Evolutionary conservation across 352 stramenopile genomes (phyloP).

Genomic region (Poterioochromonas sp.): DNA sequence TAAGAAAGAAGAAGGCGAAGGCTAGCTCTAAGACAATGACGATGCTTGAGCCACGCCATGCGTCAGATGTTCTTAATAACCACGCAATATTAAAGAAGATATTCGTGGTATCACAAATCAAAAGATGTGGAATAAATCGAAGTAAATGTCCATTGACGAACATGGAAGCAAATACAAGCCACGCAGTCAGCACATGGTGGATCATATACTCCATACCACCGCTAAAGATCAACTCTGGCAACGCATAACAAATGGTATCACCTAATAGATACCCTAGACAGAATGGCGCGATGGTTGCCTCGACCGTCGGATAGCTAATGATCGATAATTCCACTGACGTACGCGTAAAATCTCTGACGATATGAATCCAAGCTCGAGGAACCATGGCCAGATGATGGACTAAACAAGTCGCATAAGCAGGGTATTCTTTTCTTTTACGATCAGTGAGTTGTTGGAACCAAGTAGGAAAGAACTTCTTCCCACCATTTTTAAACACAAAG

Average conservation of each 20-base stretch:
- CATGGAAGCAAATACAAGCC: background rate
- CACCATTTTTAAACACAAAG: background rate
- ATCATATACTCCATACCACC: constrained; percentile 12
- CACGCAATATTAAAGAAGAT: constrained; percentile 21
- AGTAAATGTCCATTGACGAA: background rate
- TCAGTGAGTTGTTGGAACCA: background rate
- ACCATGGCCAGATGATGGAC: background rate
- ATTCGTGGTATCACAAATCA: constrained; percentile 1
- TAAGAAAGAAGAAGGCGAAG: background rate
- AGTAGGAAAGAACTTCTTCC: background rate
- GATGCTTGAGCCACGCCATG: background rate
- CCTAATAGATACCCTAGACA: constrained; percentile 13
- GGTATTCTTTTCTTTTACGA: background rate
- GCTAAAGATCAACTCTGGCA: background rate
- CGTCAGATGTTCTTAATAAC: background rate
- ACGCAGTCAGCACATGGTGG: constrained; percentile 1
- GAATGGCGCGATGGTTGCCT: background rate
- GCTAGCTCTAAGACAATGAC: background rate
- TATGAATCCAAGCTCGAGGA: background rate
- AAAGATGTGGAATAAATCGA: constrained; percentile 11
- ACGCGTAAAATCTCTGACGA: background rate
- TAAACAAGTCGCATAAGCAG: constrained; percentile 1
- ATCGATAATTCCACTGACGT: background rate
- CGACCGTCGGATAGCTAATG: background rate
- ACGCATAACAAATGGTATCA: background rate